Evolutionary conservation across 768 basidiomycete genomes (phyloP).

Genomic region (Pleurotus pulmonarius): DNA sequence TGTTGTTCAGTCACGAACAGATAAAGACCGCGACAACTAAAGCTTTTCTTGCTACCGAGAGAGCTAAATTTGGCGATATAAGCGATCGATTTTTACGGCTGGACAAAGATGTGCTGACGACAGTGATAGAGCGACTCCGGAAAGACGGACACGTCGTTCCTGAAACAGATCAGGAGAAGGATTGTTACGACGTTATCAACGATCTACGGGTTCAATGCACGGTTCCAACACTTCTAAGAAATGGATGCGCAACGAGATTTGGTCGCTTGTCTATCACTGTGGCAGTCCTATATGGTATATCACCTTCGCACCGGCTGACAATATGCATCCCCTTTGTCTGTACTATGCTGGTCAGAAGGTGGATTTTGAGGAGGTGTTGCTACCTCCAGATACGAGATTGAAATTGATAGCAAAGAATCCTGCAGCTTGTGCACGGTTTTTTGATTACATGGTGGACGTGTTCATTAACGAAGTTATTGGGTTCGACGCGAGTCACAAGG

Average conservation of each 20-base stretch:
- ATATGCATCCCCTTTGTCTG: not conserved
- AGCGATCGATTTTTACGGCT: not conserved
- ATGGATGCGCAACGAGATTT: not conserved
- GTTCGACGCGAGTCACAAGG: not conserved
- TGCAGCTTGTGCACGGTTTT: not conserved
- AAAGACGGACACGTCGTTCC: not conserved
- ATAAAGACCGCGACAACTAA: not conserved
- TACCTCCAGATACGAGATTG: not conserved
- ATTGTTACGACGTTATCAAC: constrained; percentile 18
- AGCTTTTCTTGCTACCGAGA: not conserved
- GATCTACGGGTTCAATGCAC: constrained; percentile 18
- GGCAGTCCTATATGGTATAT: not conserved
- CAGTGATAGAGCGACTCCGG: not conserved
- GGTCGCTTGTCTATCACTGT: not conserved
- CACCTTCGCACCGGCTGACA: not conserved
- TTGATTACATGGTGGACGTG: not conserved
- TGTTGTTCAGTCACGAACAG: not conserved
- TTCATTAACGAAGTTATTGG: not conserved
- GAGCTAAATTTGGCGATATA: not conserved
- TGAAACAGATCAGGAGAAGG: constrained; percentile 13
- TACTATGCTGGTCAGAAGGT: not conserved
- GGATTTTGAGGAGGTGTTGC: not conserved
- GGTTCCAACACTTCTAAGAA: constrained; percentile 16
- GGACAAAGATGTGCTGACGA: not conserved
- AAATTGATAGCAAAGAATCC: not conserved